A percentile compares a stretch with the other conserved stretches of the same genome.
These are phyloP conservation scores for Hypomontagnella monticulosa DNA, from an alignment of 495 filamentous ascomycete genomes.

Conservation along the genomic window DNA sequence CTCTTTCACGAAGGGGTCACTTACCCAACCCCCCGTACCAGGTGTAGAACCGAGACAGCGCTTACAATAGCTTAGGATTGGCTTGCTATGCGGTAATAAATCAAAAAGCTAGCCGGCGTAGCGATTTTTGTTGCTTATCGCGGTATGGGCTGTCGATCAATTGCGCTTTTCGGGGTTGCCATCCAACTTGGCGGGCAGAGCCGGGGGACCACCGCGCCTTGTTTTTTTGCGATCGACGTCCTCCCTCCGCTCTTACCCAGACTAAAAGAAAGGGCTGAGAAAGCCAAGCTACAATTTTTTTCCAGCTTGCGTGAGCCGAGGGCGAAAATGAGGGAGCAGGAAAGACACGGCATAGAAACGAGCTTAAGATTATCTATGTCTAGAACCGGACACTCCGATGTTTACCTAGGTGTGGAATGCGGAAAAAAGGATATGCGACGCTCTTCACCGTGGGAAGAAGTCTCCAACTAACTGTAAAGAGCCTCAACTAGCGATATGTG, in stretches of 20 bases:
- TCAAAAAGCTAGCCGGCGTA: slow-evolving; percentile 17
- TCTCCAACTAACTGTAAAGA: background rate
- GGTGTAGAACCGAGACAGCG: slow-evolving; percentile 18
- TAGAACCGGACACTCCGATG: slow-evolving; percentile 17
- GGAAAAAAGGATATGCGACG: background rate
- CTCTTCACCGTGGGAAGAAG: background rate
- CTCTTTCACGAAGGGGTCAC: background rate
- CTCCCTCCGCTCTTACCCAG: background rate
- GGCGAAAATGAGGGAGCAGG: slow-evolving; percentile 1
- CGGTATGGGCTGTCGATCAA: slow-evolving; percentile 35
- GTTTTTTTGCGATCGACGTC: slow-evolving; percentile 16
- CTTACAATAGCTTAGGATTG: slow-evolving; percentile 21
- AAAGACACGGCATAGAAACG: background rate
- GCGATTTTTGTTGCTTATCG: slow-evolving; percentile 35
- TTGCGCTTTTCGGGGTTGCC: slow-evolving; percentile 30
- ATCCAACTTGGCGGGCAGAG: slow-evolving; percentile 31
- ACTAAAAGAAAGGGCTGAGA: slow-evolving; percentile 7
- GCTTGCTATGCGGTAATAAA: slow-evolving; percentile 1
- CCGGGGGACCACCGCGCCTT: background rate
- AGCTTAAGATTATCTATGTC: slow-evolving; percentile 3
- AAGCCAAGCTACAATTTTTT: slow-evolving; percentile 22
- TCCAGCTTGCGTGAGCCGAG: slow-evolving; percentile 8
- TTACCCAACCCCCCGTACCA: background rate
- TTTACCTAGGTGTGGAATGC: slow-evolving; percentile 1
- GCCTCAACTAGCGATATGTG: background rate